Conservation (phyloP, 108 stramenopile species). For the Cyclostephanos invisitatus region DNA sequence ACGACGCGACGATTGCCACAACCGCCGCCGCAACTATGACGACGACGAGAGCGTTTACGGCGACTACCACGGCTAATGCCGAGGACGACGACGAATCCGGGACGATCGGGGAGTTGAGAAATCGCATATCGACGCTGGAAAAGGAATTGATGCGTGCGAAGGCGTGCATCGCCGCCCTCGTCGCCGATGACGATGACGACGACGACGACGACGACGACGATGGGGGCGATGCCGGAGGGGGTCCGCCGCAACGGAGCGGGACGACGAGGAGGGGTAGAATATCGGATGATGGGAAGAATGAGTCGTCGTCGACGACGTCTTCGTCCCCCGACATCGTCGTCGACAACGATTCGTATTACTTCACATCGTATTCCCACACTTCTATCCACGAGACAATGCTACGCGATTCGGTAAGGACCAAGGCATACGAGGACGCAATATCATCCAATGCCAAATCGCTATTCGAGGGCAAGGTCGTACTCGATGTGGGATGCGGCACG, state of each 20-base stretch:
- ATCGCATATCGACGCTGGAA: slow-evolving; percentile 38
- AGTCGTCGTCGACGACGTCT: too few species aligned
- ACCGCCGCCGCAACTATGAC: not conserved
- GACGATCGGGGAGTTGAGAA: slow-evolving; percentile 13
- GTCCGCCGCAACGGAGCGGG: not conserved
- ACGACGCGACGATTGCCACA: not conserved
- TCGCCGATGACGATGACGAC: slow-evolving; percentile 39
- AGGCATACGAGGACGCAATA: slow-evolving; percentile 61
- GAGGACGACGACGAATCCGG: slow-evolving; percentile 15
- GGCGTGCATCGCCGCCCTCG: slow-evolving; percentile 43
- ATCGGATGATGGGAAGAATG: not conserved
- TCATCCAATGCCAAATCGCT: slow-evolving; percentile 54
- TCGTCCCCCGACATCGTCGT: not conserved
- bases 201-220: slow-evolving; percentile 12
- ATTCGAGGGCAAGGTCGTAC: slow-evolving; percentile 61
- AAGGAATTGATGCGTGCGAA: slow-evolving; percentile 45
- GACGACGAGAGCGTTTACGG: too few species aligned
- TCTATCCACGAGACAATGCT: slow-evolving; percentile 91
- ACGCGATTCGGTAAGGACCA: slow-evolving; percentile 70
- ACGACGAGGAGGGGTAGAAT: not conserved
- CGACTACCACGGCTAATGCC: too few species aligned
- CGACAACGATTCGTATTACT: slow-evolving; percentile 72
- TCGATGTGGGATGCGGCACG: slow-evolving; percentile 85
- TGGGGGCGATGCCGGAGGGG: not conserved
- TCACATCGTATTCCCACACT: slow-evolving; percentile 72